Percentiles rank a stretch among this genome's conserved stretches.
Evolutionary conservation across 306 rosid genomes (phyloP).

Genomic region (Trifolium subterraneum): DNA sequence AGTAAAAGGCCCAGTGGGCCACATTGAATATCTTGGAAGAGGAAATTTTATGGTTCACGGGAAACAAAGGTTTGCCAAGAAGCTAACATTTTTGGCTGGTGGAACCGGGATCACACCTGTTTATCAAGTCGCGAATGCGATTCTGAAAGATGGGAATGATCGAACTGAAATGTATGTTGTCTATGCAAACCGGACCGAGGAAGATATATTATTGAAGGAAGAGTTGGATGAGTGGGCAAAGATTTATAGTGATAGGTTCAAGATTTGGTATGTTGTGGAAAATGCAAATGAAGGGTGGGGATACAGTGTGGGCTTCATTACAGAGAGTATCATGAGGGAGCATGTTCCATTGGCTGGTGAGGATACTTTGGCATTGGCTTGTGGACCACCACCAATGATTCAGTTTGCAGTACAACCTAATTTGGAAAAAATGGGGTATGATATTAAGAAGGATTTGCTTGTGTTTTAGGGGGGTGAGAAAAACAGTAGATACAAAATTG

Average conservation of each 20-base stretch:
- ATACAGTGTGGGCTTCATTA: constrained; percentile 71
- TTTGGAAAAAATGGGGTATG: constrained; percentile 80
- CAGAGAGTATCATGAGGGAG: constrained; percentile 67
- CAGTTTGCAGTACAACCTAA: constrained; percentile 79
- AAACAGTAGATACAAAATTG: neutral
- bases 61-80: constrained; percentile 57
- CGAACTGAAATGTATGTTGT: constrained; percentile 75
- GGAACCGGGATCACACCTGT: constrained; percentile 94
- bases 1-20: constrained; percentile 87
- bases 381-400: constrained; percentile 93
- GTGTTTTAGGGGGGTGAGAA: constrained; percentile 48
- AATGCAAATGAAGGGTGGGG: constrained; percentile 65
- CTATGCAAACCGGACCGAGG: constrained; percentile 83
- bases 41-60: constrained; percentile 74
- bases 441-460: constrained; percentile 61
- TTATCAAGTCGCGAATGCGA: constrained; percentile 76
- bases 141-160: constrained; percentile 75
- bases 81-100: constrained; percentile 75
- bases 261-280: constrained; percentile 85
- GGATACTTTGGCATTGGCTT: constrained; percentile 66
- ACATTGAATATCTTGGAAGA: constrained; percentile 73
- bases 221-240: constrained; percentile 75
- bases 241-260: constrained; percentile 50
- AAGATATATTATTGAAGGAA: constrained; percentile 71
- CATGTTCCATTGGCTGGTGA: constrained; percentile 60